phyloP scores from a whole-genome alignment of 2,329 filamentous ascomycete species.

The Hypomyces rosellus region DNA sequence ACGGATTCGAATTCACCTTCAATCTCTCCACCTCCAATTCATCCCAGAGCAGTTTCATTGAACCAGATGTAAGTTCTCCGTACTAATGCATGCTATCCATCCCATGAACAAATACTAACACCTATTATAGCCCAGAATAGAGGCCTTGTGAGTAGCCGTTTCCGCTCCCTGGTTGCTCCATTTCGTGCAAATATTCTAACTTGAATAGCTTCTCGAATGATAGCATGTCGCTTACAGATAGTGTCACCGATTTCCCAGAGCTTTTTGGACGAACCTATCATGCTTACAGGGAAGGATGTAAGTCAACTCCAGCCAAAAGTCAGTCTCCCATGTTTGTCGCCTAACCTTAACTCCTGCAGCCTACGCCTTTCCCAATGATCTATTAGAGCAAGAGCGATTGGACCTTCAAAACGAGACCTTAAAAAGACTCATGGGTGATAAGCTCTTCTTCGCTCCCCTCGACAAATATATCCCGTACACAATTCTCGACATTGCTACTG shows the following conservation, averaged over 20 bases:
- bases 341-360: slow-evolving; percentile 24
- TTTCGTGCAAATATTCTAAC: too few species aligned
- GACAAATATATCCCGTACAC: slow-evolving; percentile 28
- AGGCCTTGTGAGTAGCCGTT: too few species aligned
- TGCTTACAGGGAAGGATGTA: slow-evolving; percentile 41
- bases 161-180: too few species aligned
- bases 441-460: slow-evolving; percentile 39
- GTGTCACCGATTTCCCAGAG: slow-evolving; percentile 35
- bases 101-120: too few species aligned
- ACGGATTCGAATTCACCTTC: slow-evolving; percentile 29
- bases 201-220: not conserved
- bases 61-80: slow-evolving; percentile 26
- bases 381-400: slow-evolving; percentile 35
- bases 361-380: slow-evolving; percentile 42
- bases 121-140: too few species aligned
- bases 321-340: not conserved
- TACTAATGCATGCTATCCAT: not conserved
- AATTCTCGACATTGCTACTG: slow-evolving; percentile 40
- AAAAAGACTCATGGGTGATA: slow-evolving; percentile 32
- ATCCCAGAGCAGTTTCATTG: slow-evolving; percentile 24
- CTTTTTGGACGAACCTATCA: slow-evolving; percentile 43
- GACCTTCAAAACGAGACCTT: slow-evolving; percentile 34
- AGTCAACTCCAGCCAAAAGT: not conserved
- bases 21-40: slow-evolving; percentile 20
- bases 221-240: slow-evolving; percentile 32